Base-by-base conservation (phyloP, 768 basidiomycete species). In the Pholiota microspora region DNA sequence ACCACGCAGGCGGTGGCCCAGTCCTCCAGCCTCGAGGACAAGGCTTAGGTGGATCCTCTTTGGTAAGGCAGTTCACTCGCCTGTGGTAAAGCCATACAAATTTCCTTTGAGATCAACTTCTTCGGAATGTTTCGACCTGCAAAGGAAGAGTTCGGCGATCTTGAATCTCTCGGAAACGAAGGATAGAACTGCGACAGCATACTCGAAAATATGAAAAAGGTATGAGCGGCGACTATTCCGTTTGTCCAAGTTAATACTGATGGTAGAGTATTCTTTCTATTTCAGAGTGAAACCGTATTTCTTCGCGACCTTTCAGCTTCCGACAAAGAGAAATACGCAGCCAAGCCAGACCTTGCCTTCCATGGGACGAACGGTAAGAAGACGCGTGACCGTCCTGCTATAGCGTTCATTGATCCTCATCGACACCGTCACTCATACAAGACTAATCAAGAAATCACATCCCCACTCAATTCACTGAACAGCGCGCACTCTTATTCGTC, bases 141-240 rank as follows among this genome's bases (percentile, higher is more conserved):
- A 9, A 48, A 31, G 21, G 53, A 45, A 15, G 51, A 51, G 32
- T 47, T 45, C 42, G 51, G 49, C 15, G 58, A 54, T n/a, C 50
- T 59, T 16, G 54, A 59, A 35, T 27, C 15, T 4, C 54, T 59
- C 25, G 58, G 58, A 40, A 55, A 55, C 21, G 12, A 29, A 45
- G 58, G 58, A 31, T 59, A 54, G 58, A 59, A 59, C 21, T 59
- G 58, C 54, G 40, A 42, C 9, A 35, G 23, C 15, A 18, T 59
- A 10, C 46, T 59, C 2, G 18, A 36, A 15, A 55, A 59, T 21
- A 52, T 59, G 50, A 59, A 59, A 40, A 59, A 59, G 57, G 57
- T 52, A 31, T 4, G 21, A 7, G 23, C 40, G 2, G n/a, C n/a
- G n/a, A n/a, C n/a, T n/a, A n/a, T n/a, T n/a, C n/a, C n/a, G n/a